A percentile compares a stretch with the other conserved stretches of the same genome.
Conservation (phyloP, 1,284 basidiomycete genomes). For the Boletus semigastroideus region DNA sequence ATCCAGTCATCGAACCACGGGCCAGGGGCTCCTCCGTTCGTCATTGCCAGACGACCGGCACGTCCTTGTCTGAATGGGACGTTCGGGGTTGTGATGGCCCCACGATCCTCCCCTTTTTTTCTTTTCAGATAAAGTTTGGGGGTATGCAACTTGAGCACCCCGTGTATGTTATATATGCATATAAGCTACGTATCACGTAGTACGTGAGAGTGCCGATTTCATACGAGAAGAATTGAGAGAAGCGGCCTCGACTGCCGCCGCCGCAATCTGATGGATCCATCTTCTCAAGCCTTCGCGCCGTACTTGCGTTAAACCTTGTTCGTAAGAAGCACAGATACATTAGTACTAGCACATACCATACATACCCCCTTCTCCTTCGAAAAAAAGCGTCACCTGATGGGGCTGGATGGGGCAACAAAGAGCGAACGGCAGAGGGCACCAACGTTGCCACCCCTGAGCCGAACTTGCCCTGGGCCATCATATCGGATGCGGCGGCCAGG, state of each 20-base stretch:
- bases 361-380: neutral
- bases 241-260: too few species aligned
- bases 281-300: too few species aligned
- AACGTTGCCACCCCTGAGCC: neutral
- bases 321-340: neutral
- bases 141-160: neutral
- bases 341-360: too few species aligned
- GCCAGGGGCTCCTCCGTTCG: too few species aligned
- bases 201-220: slow-evolving; percentile 4
- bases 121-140: neutral
- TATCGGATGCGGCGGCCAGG: too few species aligned
- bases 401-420: neutral
- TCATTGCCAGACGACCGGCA: neutral
- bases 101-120: too few species aligned
- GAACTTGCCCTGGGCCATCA: neutral
- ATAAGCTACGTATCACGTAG: too few species aligned
- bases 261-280: too few species aligned
- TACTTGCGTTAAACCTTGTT: neutral
- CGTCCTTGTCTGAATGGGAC: neutral
- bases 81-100: too few species aligned
- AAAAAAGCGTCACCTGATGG: neutral
- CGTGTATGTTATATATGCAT: neutral
- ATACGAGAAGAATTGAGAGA: too few species aligned
- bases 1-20: too few species aligned
- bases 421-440: neutral